Evolutionary conservation across 108 stramenopile genomes (phyloP).

Genomic region (Skeletonema grethae): DNA sequence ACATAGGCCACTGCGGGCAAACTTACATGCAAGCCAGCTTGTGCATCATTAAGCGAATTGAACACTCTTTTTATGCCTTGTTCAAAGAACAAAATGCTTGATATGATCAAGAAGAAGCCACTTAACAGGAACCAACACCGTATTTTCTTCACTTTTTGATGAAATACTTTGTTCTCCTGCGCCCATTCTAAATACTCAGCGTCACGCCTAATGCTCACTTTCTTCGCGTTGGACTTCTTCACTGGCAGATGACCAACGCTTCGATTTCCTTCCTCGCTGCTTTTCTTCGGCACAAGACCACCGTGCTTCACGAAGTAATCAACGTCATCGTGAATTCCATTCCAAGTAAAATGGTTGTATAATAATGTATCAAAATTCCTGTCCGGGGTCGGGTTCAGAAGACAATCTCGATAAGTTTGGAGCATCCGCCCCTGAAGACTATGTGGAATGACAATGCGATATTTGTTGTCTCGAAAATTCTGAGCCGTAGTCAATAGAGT

Average conservation of each 20-base stretch:
- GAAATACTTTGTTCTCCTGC: constrained; percentile 13
- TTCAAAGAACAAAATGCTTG: constrained; percentile 33
- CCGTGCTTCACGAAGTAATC: constrained; percentile 35
- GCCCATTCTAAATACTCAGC: constrained; percentile 13
- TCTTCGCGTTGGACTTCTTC: constrained; percentile 2
- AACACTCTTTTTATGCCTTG: constrained; percentile 25
- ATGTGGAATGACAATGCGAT: constrained; percentile 34
- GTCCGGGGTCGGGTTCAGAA: constrained; percentile 37
- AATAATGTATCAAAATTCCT: constrained; percentile 38
- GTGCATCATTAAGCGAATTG: constrained; percentile 33
- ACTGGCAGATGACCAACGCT: constrained; percentile 8
- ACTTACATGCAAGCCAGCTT: constrained; percentile 23
- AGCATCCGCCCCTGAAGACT: constrained; percentile 42
- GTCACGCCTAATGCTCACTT: constrained; percentile 6
- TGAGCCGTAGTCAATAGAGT: constrained; percentile 39
- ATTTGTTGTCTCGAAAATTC: constrained; percentile 42
- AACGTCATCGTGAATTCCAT: constrained; percentile 45
- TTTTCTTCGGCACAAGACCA: constrained; percentile 27
- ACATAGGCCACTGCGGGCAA: neutral
- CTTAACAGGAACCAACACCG: constrained; percentile 26
- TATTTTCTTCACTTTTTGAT: constrained; percentile 22
- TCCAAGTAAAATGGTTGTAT: constrained; percentile 47
- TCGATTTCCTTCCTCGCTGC: constrained; percentile 13
- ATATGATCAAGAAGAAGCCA: constrained; percentile 25
- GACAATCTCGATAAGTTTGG: constrained; percentile 32